A percentile compares a stretch with the other conserved stretches of the same genome.
Evolutionary conservation across 2,329 filamentous ascomycete species (phyloP).

Genomic region (Trichoderma hamatum): DNA sequence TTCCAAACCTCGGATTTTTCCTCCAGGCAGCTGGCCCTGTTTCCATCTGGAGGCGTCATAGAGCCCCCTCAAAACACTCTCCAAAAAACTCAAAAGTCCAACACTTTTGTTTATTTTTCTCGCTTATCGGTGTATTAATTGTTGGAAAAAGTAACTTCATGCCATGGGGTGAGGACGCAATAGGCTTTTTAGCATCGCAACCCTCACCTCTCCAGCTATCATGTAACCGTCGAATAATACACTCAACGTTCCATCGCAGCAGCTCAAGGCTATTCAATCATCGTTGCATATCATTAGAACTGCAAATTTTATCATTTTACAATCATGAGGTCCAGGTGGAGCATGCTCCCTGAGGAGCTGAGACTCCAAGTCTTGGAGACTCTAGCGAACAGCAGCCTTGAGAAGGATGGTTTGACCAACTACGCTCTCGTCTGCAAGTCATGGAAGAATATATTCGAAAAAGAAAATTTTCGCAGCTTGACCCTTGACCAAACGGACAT

Average conservation of each 20-base stretch:
- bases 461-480: not conserved
- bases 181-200: not conserved
- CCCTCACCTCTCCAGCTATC: not conserved
- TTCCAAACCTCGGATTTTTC: not conserved
- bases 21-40: not conserved
- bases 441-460: conserved; percentile 12
- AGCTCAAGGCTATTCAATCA: not conserved
- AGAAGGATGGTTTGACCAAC: conserved; percentile 3
- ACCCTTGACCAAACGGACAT: not conserved
- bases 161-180: not conserved
- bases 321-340: conserved; percentile 7
- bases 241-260: not conserved
- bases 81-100: not conserved
- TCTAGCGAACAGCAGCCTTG: not conserved
- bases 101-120: not conserved
- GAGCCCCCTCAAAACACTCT: not conserved
- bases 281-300: not conserved
- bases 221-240: conserved; percentile 1
- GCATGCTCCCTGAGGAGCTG: conserved; percentile 6
- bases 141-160: not conserved
- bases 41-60: not conserved
- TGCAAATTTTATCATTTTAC: not conserved
- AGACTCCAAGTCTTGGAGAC: conserved; percentile 14
- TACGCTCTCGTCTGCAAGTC: conserved; percentile 14
- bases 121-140: not conserved